Evolutionary conservation across 2,329 filamentous ascomycete species (phyloP), one percentile per base, ranked within the genome.

Genomic region (Chaetomium sp.): DNA sequence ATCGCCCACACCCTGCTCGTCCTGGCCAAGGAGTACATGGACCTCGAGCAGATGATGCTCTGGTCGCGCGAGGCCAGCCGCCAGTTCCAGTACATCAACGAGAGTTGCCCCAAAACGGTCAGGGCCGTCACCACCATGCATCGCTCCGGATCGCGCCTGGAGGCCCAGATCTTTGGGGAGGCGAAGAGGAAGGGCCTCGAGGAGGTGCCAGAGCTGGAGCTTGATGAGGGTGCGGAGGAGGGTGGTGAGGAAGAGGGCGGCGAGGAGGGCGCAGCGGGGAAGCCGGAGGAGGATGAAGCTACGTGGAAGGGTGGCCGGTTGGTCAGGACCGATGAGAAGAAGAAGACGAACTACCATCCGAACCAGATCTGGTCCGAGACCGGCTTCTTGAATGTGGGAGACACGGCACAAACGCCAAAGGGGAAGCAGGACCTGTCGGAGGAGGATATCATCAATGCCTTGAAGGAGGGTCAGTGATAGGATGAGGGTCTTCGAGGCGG

Each of bases 1-100:
- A 76, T 75, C 59, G 71, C 78, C 2, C 76, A 79, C 53, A 82
- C 84, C 4, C 74, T 87, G 10, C 77, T 83, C 60, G 72, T 78
- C 29, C 77, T 87, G 29, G 79, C 80, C 67, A 78, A 78, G 61
- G 79, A 82, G 61, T 85, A 83, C 75, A 75, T 82, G 50, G 78
- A 83, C 60, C 74, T 85, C 49, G 79, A 82, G 63, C 77, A 78
- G 68, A 74, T 80, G 71, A 76, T 78, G 21, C 77, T 79, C 0
- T 86, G 82, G 83, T 84, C 82, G 2, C 70, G 69, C 2, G 76
- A 79, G 3, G 77, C 82, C 8, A 78, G 79, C n/a, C 73, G 71
- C 16, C 74, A 78, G 67, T 71, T 81, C 19, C 67, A 69, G 3
- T 72, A 75, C 42, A 76, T 85, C 35, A 74, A 79, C 47, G 70